These are phyloP conservation scores for Ascosphaera pollenicola DNA, from an alignment of 2,329 filamentous ascomycete genomes.

Conservation along the genomic window DNA sequence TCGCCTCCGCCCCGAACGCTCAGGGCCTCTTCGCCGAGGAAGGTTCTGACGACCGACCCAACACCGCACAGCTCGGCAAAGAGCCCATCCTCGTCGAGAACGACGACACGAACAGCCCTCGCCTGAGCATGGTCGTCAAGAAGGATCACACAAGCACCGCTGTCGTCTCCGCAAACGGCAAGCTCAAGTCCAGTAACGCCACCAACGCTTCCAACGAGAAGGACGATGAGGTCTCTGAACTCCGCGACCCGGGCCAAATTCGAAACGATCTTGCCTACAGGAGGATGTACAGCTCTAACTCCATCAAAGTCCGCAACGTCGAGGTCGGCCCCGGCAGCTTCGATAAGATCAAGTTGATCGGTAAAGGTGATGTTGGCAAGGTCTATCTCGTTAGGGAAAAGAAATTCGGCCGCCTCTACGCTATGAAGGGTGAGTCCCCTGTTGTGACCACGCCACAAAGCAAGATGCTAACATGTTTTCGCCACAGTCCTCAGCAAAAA, in stretches of 20 bases:
- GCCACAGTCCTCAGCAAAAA: slow-evolving; percentile 82
- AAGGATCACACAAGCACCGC: slow-evolving; percentile 7
- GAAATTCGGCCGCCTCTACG: slow-evolving; percentile 86
- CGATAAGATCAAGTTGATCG: slow-evolving; percentile 98
- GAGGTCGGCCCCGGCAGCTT: slow-evolving; percentile 91
- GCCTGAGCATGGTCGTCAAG: slow-evolving; percentile 11
- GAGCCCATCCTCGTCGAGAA: slow-evolving; percentile 46
- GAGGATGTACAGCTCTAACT: slow-evolving; percentile 95
- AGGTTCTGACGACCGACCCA: slow-evolving; percentile 44
- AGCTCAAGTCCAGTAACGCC: no score
- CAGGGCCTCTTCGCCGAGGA: slow-evolving; percentile 62
- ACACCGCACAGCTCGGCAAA: slow-evolving; percentile 70
- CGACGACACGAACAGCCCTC: slow-evolving; percentile 17
- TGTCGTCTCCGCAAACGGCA: slow-evolving; percentile 10
- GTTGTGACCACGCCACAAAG: no score
- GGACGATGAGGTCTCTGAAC: slow-evolving; percentile 32
- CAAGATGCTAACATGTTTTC: slow-evolving; percentile 7
- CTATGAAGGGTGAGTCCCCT: slow-evolving; percentile 69
- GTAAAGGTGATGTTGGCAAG: slow-evolving; percentile 96
- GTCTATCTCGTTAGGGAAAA: slow-evolving; percentile 96
- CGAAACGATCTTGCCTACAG: slow-evolving; percentile 53
- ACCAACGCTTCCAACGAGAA: slow-evolving; percentile 20
- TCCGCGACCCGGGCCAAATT: slow-evolving; percentile 44
- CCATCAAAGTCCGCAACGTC: slow-evolving; percentile 93
- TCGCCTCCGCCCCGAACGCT: slow-evolving; percentile 90